These are phyloP conservation scores for Tylopilus intermedius DNA, from an alignment of 768 basidiomycete species.

Conservation along the genomic window DNA sequence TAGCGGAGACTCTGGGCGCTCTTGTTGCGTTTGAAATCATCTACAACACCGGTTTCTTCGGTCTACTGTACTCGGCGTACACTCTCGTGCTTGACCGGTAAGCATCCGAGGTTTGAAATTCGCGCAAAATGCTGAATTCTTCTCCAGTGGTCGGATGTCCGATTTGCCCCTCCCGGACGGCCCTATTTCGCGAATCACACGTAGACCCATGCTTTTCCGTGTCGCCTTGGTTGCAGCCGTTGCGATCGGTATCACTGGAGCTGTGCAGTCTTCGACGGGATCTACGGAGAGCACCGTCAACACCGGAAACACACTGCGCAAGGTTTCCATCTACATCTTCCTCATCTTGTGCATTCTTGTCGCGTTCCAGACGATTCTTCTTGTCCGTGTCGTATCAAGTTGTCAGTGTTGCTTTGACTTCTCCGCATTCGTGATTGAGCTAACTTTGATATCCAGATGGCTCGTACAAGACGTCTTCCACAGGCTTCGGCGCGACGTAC, in stretches of 20 bases:
- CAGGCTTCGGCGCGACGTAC: constrained; percentile 18
- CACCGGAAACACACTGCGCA: constrained; percentile 21
- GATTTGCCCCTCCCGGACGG: constrained; percentile 22
- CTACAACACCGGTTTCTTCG: constrained; percentile 35
- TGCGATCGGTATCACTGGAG: constrained; percentile 24
- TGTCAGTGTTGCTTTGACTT: constrained; percentile 12
- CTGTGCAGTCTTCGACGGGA: constrained; percentile 14
- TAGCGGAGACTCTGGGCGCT: constrained; percentile 19
- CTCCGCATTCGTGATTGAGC: not conserved
- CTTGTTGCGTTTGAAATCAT: constrained; percentile 29
- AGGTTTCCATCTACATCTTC: constrained; percentile 25
- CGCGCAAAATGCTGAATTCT: not conserved
- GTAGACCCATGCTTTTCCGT: constrained; percentile 22
- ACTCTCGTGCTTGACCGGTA: constrained; percentile 32
- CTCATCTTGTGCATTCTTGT: constrained; percentile 25
- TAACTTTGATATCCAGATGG: constrained; percentile 15
- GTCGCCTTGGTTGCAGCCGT: constrained; percentile 22
- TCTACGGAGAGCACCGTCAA: constrained; percentile 6
- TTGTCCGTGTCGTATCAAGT: constrained; percentile 12
- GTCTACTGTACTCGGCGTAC: constrained; percentile 32
- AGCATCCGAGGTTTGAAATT: not conserved
- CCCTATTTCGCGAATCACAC: constrained; percentile 20
- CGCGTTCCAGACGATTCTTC: constrained; percentile 22
- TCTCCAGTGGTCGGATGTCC: constrained; percentile 18
- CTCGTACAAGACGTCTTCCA: constrained; percentile 14